A percentile compares a stretch with the other conserved stretches of the same genome.
These are phyloP conservation scores for Nemania diffusa DNA, from an alignment of 2,329 filamentous ascomycete genomes.

Conservation along the genomic window DNA sequence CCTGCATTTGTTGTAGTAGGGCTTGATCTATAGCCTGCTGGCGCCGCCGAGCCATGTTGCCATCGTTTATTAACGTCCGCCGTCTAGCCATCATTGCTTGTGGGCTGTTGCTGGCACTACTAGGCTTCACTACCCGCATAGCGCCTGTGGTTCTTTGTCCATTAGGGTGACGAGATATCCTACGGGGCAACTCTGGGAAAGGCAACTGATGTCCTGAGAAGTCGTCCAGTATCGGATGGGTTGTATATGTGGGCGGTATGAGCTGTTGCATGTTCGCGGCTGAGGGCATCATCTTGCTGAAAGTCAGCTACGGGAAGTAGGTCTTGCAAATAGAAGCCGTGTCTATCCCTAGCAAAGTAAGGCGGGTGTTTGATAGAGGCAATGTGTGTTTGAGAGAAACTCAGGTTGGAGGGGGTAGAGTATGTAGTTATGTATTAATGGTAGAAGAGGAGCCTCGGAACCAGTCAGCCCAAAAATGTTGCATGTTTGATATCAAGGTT, in stretches of 20 bases:
- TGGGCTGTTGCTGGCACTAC: constrained; percentile 76
- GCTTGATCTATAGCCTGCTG: constrained; percentile 61
- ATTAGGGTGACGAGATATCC: constrained; percentile 61
- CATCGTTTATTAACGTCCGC: constrained; percentile 66
- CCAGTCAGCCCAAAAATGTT: constrained; percentile 47
- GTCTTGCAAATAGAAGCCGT: constrained; percentile 9
- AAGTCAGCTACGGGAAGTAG: not conserved
- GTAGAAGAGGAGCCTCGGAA: constrained; percentile 38
- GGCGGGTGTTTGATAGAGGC: constrained; percentile 12
- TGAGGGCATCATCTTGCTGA: constrained; percentile 51
- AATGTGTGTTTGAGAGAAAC: not conserved
- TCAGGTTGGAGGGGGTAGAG: constrained; percentile 24
- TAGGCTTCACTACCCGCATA: constrained; percentile 73
- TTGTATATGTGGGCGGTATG: constrained; percentile 49
- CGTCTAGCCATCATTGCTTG: constrained; percentile 63
- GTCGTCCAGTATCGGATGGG: constrained; percentile 61
- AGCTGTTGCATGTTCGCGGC: constrained; percentile 48
- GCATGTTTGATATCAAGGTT: constrained; percentile 45
- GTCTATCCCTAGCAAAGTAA: constrained; percentile 11
- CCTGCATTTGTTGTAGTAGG: constrained; percentile 53
- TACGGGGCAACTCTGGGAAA: constrained; percentile 58
- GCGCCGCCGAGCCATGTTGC: constrained; percentile 57
- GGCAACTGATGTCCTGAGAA: constrained; percentile 64
- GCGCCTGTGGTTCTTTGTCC: constrained; percentile 60
- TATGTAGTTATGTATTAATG: constrained; percentile 38